A percentile compares a stretch with the other conserved stretches of the same genome.
Evolutionary conservation across 176 grass and related monocot genomes (phyloP).

Genomic region (Bolboschoenus planiculmis): DNA sequence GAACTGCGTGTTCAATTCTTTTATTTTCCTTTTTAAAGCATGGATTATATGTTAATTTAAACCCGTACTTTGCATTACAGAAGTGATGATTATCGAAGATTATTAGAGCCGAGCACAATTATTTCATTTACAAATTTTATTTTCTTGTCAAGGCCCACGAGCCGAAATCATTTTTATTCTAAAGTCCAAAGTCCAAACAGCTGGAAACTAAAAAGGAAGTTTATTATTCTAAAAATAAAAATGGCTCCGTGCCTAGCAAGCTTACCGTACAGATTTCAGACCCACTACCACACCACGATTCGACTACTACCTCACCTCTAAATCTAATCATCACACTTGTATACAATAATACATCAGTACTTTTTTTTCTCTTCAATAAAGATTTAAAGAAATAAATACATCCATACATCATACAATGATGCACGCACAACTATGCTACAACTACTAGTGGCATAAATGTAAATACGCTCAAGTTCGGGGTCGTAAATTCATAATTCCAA

Average conservation of each 20-base stretch:
- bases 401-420: neutral
- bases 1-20: neutral
- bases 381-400: neutral
- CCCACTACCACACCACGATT: neutral
- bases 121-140: neutral
- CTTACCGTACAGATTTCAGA: neutral
- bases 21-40: neutral
- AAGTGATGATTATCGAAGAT: neutral
- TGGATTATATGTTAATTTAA: neutral
- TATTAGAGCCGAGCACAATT: neutral
- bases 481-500: neutral
- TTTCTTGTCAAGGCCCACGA: neutral
- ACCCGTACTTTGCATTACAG: neutral
- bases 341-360: neutral
- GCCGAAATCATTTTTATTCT: conserved; percentile 6
- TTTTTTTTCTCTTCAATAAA: neutral
- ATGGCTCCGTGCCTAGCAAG: neutral
- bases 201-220: neutral
- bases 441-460: neutral
- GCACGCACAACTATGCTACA: neutral
- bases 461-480: conserved; percentile 16
- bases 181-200: neutral
- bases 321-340: neutral
- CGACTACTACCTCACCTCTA: neutral
- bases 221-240: too few relatives aligned